Evolutionary conservation across 257 asterid genomes (phyloP), one percentile per base, ranked within the genome.

Genomic region (Salvia hispanica): DNA sequence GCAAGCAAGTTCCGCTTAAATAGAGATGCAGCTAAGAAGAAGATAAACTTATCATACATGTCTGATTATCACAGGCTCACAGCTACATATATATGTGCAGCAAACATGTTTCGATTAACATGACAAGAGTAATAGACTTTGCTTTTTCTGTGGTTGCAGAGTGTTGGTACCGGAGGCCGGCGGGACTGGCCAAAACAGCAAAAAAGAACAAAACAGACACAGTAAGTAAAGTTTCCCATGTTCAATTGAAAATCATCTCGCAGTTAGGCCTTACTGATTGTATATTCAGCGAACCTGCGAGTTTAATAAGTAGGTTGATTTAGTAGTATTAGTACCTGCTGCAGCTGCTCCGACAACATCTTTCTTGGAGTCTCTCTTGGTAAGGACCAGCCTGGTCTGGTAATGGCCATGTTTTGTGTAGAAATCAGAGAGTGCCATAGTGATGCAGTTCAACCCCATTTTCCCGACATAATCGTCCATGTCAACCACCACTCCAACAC

Each of bases 401-500:
- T 76, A 86, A 33, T 45, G 9, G 34, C 44, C 63, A 54, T 81
- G 57, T 16, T 72, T 12, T 9, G 58, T 58, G 43, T 85, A 83
- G 10, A 86, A 83, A 52, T 81, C 80, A 0, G 84, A 76, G 2
- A 86, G 82, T 0, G 85, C 92, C 84, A 81, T 74, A 2, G 76
- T 45, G 12, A 86, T 72, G 71, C 87, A 86, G 74, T 64, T 74
- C 72, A 79, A 40, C 4, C 69, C 79, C 85, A 81, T 74, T 39
- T 63, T 51, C 40, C 85, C 88, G 9, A 70, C 25, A 50, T 60
- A 14, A 34, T 0, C 36, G 11, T 81, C 74, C 83, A 74, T 81
- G 79, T 83, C 84, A 0, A 83, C 15, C 13, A 86, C 84, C 61
- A 81, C 86, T 42, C 89, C 87, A 0, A 83, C 87, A 6, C 65